Evolutionary conservation across 108 stramenopile genomes (phyloP).

Genomic region (Nitzschia sp.): DNA sequence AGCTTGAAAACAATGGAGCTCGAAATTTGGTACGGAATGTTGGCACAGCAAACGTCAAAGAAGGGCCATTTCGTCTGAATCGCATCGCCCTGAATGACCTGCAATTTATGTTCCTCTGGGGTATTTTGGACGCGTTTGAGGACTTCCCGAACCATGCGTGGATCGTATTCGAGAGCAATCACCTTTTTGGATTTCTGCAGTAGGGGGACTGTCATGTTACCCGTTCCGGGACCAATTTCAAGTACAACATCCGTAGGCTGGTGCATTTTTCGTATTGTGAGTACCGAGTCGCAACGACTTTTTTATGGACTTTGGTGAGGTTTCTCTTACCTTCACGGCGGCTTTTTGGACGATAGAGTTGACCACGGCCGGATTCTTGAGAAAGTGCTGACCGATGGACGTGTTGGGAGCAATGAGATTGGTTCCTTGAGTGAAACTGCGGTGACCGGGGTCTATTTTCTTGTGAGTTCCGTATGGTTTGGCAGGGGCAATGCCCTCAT

Average conservation of each 20-base stretch:
- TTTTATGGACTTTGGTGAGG: too few species aligned
- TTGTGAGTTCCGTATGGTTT: conserved; percentile 3
- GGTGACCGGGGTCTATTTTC: neutral
- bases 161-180: conserved; percentile 96
- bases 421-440: conserved; percentile 8
- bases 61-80: conserved; percentile 95
- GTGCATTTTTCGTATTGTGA: neutral
- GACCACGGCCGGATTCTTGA: conserved; percentile 99
- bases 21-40: conserved; percentile 98
- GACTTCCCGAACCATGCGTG: conserved; percentile 97
- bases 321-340: conserved; percentile 67
- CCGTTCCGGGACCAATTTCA: conserved; percentile 85
- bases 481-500: neutral
- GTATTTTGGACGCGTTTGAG: conserved; percentile 96
- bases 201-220: conserved; percentile 98
- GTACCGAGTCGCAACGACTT: too few species aligned
- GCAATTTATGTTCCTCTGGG: conserved; percentile 67
- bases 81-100: conserved; percentile 96
- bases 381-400: conserved; percentile 96
- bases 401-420: conserved; percentile 92
- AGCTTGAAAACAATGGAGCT: conserved; percentile 96
- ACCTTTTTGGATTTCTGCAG: conserved; percentile 89
- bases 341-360: conserved; percentile 95
- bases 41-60: conserved; percentile 98
- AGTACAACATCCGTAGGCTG: conserved; percentile 41